A percentile compares a stretch with the other conserved stretches of the same genome.
Conservation (phyloP, 2,329 filamentous ascomycete genomes). For the Didymella keratinophila region DNA sequence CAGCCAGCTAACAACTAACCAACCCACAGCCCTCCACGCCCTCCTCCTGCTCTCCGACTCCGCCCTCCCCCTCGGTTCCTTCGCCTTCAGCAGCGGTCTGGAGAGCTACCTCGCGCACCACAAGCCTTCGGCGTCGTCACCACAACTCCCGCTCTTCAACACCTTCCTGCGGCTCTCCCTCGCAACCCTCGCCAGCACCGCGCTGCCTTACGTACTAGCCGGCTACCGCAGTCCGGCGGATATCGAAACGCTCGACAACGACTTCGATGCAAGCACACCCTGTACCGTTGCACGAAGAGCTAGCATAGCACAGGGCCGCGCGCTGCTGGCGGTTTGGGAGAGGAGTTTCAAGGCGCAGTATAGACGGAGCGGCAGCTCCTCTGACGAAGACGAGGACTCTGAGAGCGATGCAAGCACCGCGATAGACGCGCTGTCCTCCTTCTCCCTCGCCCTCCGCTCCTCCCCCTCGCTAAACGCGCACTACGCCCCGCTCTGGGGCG, state of each 20-base stretch:
- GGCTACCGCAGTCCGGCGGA: conserved; percentile 64
- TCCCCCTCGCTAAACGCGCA: conserved; percentile 60
- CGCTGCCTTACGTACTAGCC: conserved; percentile 77
- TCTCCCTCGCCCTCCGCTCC: conserved; percentile 43
- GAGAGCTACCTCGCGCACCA: conserved; percentile 82
- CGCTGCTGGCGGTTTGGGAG: conserved; percentile 79
- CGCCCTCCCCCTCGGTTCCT: conserved; percentile 82
- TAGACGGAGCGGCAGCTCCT: neutral
- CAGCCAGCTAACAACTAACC: neutral
- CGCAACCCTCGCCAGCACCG: conserved; percentile 73
- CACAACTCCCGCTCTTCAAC: conserved; percentile 60
- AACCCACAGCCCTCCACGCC: conserved; percentile 62
- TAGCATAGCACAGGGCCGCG: conserved; percentile 77
- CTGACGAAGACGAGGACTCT: neutral
- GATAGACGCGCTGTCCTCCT: conserved; percentile 35
- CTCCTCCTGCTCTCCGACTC: conserved; percentile 82
- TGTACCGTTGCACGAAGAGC: conserved; percentile 82
- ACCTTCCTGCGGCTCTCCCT: conserved; percentile 75
- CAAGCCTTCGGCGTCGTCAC: conserved; percentile 39
- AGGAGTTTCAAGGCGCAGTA: conserved; percentile 64
- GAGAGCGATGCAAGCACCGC: conserved; percentile 2
- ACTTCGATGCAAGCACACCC: conserved; percentile 76
- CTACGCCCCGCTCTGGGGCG: conserved; percentile 74
- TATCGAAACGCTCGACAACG: conserved; percentile 72
- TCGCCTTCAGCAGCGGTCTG: conserved; percentile 83